phyloP scores from a whole-genome alignment of 2,329 filamentous ascomycete species.

The Drechslerella dactyloides region DNA sequence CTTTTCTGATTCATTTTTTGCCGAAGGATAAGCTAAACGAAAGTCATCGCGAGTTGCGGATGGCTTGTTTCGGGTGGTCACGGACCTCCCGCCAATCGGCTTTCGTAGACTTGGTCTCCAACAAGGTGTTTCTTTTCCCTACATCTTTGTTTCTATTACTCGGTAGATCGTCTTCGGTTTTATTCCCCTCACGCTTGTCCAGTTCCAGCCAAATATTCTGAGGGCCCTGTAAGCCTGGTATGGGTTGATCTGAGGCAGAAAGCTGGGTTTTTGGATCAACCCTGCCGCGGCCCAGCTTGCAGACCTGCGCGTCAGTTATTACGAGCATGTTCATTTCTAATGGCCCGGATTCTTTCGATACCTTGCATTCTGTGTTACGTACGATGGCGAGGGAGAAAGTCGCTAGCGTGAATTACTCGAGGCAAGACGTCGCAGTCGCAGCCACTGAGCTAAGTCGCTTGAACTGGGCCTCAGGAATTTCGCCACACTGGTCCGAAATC shows the following conservation, averaged over 20 bases:
- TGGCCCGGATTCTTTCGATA: background rate
- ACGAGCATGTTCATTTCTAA: background rate
- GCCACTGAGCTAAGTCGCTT: background rate
- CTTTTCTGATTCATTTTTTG: conserved; percentile 15
- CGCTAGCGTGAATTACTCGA: background rate
- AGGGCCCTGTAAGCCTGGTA: background rate
- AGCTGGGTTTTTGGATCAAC: no score
- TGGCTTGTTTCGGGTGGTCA: conserved; percentile 33
- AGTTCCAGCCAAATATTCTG: background rate
- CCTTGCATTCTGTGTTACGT: conserved; percentile 1
- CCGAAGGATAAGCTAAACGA: conserved; percentile 31
- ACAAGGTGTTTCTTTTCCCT: background rate
- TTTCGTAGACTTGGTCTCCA: background rate
- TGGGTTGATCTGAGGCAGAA: background rate
- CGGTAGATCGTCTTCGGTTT: background rate
- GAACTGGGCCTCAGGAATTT: background rate
- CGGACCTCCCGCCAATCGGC: conserved; percentile 3
- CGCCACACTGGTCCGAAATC: background rate
- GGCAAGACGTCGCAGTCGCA: background rate
- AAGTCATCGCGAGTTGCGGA: conserved; percentile 31
- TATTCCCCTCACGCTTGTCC: background rate
- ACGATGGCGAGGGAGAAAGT: background rate
- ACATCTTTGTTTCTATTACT: background rate
- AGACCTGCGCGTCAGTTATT: background rate
- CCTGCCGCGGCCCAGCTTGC: no score